Evolutionary conservation across 176 grass and related monocot genomes (phyloP).

Genomic region (Panicum miliaceum): DNA sequence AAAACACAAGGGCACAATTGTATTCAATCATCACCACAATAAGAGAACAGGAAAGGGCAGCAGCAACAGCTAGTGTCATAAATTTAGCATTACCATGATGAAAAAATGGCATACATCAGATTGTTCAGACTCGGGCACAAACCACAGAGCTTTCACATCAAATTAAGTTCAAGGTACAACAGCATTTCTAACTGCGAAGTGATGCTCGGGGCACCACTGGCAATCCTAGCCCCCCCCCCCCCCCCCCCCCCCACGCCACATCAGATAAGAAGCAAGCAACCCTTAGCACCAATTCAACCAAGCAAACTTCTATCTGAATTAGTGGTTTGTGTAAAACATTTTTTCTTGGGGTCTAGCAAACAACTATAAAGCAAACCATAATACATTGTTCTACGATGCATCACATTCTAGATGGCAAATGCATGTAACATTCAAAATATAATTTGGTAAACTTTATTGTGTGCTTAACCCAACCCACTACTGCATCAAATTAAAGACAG

Average conservation of each 20-base stretch:
- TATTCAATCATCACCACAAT: not conserved
- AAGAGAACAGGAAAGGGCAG: not conserved
- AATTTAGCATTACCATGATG: conserved; percentile 9
- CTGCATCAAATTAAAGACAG: not conserved
- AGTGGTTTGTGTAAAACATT: not conserved
- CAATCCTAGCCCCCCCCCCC: conserved; percentile 77
- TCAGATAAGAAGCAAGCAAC: conserved; percentile 22
- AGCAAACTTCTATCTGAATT: not conserved
- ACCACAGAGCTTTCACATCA: conserved; percentile 33
- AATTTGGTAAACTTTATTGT: not conserved
- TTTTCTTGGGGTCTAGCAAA: not conserved
- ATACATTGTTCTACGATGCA: not conserved
- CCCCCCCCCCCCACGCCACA: conserved; percentile 70
- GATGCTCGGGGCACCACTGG: conserved; percentile 77
- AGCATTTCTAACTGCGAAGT: conserved; percentile 61
- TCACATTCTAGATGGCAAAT: not conserved
- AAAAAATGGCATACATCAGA: conserved; percentile 27
- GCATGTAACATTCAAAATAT: not conserved
- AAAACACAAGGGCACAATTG: not conserved
- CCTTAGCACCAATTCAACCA: conserved; percentile 10
- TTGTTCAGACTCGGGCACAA: conserved; percentile 21
- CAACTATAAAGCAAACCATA: not conserved
- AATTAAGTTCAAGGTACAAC: not conserved
- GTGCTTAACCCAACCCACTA: not conserved
- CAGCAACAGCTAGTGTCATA: not conserved